Conservation (phyloP, 1,284 basidiomycete species). For the Bjerkandera adusta region DNA sequence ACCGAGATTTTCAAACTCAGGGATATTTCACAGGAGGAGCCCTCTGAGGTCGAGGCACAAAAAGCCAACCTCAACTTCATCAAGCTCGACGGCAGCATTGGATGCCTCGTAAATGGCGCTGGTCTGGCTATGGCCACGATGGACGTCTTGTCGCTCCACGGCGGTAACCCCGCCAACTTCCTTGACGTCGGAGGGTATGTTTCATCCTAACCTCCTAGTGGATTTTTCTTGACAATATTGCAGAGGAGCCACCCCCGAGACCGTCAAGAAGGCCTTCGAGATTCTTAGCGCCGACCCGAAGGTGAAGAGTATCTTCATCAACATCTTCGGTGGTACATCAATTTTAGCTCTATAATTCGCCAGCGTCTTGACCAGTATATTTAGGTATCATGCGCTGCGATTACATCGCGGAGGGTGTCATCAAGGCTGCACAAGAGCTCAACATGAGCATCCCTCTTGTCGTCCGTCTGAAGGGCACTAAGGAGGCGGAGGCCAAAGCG, state of each 20-base stretch:
- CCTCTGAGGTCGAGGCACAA: conserved; percentile 95
- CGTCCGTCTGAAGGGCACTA: conserved; percentile 95
- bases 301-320: conserved; percentile 99
- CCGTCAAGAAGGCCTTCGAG: conserved; percentile 99
- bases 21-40: conserved; percentile 94
- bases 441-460: conserved; percentile 85
- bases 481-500: conserved; percentile 94
- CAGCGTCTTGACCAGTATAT: conserved; percentile 4
- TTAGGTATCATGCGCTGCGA: conserved; percentile 99
- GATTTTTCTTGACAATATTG: conserved; percentile 13
- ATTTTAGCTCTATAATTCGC: conserved; percentile 3
- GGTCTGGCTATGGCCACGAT: conserved; percentile 99
- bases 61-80: conserved; percentile 98
- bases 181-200: conserved; percentile 93
- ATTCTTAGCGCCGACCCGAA: conserved; percentile 88
- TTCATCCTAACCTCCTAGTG: conserved; percentile 3
- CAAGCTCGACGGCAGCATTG: conserved; percentile 98
- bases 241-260: conserved; percentile 95
- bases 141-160: conserved; percentile 96
- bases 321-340: conserved; percentile 81
- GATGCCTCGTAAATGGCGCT: conserved; percentile 98
- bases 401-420: conserved; percentile 96
- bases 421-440: conserved; percentile 95
- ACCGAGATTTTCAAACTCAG: conserved; percentile 87
- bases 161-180: conserved; percentile 98